A percentile compares a stretch with the other conserved stretches of the same genome.
Evolutionary conservation across 768 basidiomycete genomes (phyloP).

Genomic region (Baorangia bicolor): DNA sequence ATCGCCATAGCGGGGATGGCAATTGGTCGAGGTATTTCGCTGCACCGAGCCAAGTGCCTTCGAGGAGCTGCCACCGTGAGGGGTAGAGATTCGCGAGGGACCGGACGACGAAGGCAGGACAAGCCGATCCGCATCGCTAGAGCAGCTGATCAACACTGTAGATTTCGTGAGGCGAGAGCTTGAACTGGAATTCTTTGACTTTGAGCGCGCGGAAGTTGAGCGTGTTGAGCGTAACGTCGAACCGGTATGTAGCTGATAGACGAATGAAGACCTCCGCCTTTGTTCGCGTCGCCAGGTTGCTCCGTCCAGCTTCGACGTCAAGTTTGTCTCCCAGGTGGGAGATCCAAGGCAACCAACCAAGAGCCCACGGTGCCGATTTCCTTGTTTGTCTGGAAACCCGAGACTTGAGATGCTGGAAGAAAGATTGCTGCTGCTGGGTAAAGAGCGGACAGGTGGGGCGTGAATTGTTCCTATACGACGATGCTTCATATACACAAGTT

Average conservation of each 20-base stretch:
- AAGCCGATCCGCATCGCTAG: constrained; percentile 3
- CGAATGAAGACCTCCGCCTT: constrained; percentile 1
- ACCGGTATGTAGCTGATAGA: constrained; percentile 5
- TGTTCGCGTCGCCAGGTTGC: constrained; percentile 7
- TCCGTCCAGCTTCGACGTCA: constrained; percentile 14
- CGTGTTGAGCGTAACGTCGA: constrained; percentile 10
- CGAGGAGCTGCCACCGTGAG: not conserved
- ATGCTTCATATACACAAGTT: constrained; percentile 28
- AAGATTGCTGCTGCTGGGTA: not conserved
- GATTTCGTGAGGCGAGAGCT: constrained; percentile 12
- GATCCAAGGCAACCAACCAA: constrained; percentile 33
- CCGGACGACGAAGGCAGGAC: not conserved
- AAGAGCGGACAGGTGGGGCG: not conserved
- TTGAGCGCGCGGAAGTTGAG: not conserved
- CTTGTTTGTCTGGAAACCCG: constrained; percentile 5
- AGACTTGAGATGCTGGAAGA: constrained; percentile 1
- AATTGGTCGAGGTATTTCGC: not conserved
- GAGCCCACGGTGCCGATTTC: constrained; percentile 11
- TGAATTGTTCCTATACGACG: constrained; percentile 31
- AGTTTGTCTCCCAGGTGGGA: constrained; percentile 30
- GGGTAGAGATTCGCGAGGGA: not conserved
- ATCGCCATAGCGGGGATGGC: not conserved
- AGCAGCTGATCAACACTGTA: constrained; percentile 4
- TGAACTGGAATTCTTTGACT: not conserved
- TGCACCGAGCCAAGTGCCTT: not conserved